phyloP scores from a whole-genome alignment of 208 protist species.

The Leishmania lainsoni region DNA sequence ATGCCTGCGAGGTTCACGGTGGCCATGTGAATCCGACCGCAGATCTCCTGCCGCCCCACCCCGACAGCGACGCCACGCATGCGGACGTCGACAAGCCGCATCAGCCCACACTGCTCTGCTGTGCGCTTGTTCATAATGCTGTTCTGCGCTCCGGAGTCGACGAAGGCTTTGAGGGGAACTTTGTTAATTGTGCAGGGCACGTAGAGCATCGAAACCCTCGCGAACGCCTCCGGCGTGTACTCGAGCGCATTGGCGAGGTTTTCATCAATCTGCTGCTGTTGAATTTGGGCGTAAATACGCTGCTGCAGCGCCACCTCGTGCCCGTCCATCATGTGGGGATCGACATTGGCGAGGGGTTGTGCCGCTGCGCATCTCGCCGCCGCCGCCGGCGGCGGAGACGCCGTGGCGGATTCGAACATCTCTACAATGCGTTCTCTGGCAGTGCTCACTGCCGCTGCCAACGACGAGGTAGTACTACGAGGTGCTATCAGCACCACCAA shows the following conservation, averaged over 20 bases:
- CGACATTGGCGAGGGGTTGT: background rate
- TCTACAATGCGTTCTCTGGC: conserved; percentile 26
- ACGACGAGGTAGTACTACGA: background rate
- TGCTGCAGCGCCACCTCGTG: conserved; percentile 76
- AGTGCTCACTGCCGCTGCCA: background rate
- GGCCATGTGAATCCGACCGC: conserved; percentile 92
- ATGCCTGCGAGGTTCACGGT: conserved; percentile 76
- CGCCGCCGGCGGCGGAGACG: background rate
- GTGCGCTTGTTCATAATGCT: conserved; percentile 83
- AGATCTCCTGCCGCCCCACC: conserved; percentile 89
- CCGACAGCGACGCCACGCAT: conserved; percentile 86
- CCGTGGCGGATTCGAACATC: conserved; percentile 15
- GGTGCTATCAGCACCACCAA: conserved; percentile 7
- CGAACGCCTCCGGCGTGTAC: conserved; percentile 95
- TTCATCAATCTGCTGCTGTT: conserved; percentile 84
- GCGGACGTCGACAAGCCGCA: conserved; percentile 88
- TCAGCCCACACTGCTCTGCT: conserved; percentile 88
- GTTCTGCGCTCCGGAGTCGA: conserved; percentile 90
- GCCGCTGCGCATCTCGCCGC: background rate
- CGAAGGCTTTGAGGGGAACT: conserved; percentile 93
- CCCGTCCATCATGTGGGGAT: conserved; percentile 36
- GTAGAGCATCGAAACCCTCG: conserved; percentile 92
- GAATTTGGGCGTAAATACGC: conserved; percentile 79
- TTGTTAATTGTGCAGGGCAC: conserved; percentile 91
- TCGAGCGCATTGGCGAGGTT: conserved; percentile 92